phyloP scores from a whole-genome alignment of 306 rosid species.

The Quercus variabilis region DNA sequence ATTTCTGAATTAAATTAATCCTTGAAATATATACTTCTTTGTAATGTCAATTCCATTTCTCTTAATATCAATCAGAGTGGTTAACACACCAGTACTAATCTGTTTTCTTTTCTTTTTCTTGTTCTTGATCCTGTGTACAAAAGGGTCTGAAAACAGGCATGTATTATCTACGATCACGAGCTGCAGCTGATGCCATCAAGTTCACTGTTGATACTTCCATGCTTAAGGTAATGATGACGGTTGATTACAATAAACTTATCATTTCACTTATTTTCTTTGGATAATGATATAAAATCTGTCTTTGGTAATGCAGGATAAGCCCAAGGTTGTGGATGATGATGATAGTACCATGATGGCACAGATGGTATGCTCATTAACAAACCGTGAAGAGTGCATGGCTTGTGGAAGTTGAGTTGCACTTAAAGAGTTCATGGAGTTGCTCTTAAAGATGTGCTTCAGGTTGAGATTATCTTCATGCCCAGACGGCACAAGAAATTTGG shows the following conservation, averaged over 20 bases:
- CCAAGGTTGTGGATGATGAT: slow-evolving; percentile 34
- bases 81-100: not conserved
- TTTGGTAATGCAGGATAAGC: slow-evolving; percentile 43
- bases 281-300: not conserved
- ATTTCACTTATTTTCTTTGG: not conserved
- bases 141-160: slow-evolving; percentile 91
- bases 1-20: not conserved
- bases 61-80: not conserved
- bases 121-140: slow-evolving; percentile 2
- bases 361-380: slow-evolving; percentile 83
- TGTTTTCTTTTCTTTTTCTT: not conserved
- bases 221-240: slow-evolving; percentile 39
- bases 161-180: slow-evolving; percentile 80
- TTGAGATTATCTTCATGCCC: not conserved
- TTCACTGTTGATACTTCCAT: slow-evolving; percentile 73
- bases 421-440: slow-evolving; percentile 12
- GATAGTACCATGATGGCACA: slow-evolving; percentile 66
- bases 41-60: not conserved
- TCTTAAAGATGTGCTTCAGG: not conserved
- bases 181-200: slow-evolving; percentile 91
- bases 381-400: slow-evolving; percentile 77
- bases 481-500: not conserved
- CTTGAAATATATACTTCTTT: not conserved
- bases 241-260: not conserved
- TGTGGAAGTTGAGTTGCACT: slow-evolving; percentile 54